phyloP scores from a whole-genome alignment of 352 stramenopile species.

The Phytophthora chlamydospora region DNA sequence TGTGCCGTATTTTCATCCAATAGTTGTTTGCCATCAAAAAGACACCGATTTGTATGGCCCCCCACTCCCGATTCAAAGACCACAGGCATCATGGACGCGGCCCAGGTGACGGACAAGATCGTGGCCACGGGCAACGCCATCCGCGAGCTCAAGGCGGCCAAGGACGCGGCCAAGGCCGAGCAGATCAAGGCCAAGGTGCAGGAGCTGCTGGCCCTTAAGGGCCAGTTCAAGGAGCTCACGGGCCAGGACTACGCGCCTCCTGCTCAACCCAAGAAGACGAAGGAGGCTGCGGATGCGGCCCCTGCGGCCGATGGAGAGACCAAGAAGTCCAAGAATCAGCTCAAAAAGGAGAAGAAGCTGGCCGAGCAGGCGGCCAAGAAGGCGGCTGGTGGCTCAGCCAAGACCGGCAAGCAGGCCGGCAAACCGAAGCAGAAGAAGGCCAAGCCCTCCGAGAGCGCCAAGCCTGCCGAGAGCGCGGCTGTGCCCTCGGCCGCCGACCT shows the following conservation, averaged over 20 bases:
- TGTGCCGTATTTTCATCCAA: constrained; percentile 36
- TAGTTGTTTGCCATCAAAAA: constrained; percentile 1
- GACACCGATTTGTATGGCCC: constrained; percentile 25
- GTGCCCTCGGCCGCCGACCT: constrained; percentile 66
- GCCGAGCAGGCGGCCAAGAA: constrained; percentile 73
- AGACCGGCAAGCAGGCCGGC: constrained; percentile 35
- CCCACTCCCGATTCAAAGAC: constrained; percentile 8
- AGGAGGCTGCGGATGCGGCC: constrained; percentile 26
- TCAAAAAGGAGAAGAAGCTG: constrained; percentile 91
- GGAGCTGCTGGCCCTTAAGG: constrained; percentile 76
- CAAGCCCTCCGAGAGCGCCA: constrained; percentile 78
- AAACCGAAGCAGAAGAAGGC: constrained; percentile 55
- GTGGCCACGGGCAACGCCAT: constrained; percentile 78
- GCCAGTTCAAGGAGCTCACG: constrained; percentile 80
- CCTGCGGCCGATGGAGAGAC: constrained; percentile 26
- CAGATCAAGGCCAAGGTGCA: constrained; percentile 53
- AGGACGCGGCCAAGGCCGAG: constrained; percentile 59
- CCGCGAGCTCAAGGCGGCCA: constrained; percentile 80
- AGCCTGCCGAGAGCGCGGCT: constrained; percentile 61
- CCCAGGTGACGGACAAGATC: constrained; percentile 64
- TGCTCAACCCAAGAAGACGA: constrained; percentile 43
- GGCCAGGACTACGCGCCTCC: constrained; percentile 73
- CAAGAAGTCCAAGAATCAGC: constrained; percentile 84
- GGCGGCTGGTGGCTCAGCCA: constrained; percentile 29
- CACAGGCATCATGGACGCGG: constrained; percentile 29